phyloP scores from a whole-genome alignment of 345 rosid genomes.

The Nasturtium officinale region DNA sequence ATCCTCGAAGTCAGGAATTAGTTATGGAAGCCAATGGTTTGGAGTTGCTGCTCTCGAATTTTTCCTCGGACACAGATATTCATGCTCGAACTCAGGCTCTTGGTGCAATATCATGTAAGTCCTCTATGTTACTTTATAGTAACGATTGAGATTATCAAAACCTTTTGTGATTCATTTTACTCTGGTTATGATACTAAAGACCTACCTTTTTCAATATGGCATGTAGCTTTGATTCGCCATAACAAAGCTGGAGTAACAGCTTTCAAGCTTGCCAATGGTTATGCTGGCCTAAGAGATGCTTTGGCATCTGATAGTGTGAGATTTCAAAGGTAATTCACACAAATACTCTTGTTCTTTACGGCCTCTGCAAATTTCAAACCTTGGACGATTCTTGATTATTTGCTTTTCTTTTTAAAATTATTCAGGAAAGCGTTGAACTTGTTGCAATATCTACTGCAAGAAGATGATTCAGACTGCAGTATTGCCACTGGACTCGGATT shows the following conservation, averaged over 20 bases:
- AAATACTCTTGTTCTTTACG: background rate
- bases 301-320: slow-evolving; percentile 69
- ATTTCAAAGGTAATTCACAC: slow-evolving; percentile 72
- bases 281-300: slow-evolving; percentile 79
- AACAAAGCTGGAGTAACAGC: slow-evolving; percentile 84
- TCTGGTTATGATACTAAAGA: background rate
- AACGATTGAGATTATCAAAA: background rate
- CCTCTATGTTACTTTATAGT: background rate
- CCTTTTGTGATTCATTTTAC: background rate
- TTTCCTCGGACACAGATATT: slow-evolving; percentile 71
- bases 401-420: background rate
- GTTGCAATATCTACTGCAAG: slow-evolving; percentile 81
- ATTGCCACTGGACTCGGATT: slow-evolving; percentile 73
- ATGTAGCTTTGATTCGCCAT: slow-evolving; percentile 83
- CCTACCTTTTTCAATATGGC: background rate
- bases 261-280: slow-evolving; percentile 89
- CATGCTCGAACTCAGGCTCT: slow-evolving; percentile 80
- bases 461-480: slow-evolving; percentile 66
- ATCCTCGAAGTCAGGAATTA: slow-evolving; percentile 72
- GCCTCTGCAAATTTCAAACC: background rate
- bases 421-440: slow-evolving; percentile 92
- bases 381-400: background rate
- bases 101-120: slow-evolving; percentile 91
- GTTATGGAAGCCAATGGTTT: slow-evolving; percentile 58
- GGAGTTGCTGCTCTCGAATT: slow-evolving; percentile 41